Percentiles rank a stretch among this genome's conserved stretches.
These are phyloP conservation scores for Amphibolis antarctica DNA, from an alignment of 106 monocot genomes.

Conservation along the genomic window DNA sequence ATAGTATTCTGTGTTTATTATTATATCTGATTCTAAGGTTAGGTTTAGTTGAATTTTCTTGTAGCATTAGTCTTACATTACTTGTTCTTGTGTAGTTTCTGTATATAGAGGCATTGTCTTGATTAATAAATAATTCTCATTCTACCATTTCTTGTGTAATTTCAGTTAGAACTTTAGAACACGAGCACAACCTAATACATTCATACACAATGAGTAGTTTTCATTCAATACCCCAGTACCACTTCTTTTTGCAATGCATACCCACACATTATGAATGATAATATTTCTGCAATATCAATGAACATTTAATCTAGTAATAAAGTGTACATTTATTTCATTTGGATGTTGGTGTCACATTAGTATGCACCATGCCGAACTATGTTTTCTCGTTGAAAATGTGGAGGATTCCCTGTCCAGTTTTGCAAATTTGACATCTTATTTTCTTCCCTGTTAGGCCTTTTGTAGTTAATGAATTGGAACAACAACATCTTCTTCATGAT, in stretches of 20 bases:
- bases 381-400: conserved; percentile 5
- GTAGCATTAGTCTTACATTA: too few relatives aligned
- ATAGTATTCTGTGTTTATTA: too few relatives aligned
- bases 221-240: background rate
- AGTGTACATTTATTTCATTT: background rate
- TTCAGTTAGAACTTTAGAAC: too few relatives aligned
- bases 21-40: too few relatives aligned
- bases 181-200: background rate
- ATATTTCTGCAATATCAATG: too few relatives aligned
- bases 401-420: background rate
- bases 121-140: too few relatives aligned
- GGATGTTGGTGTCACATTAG: background rate
- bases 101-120: too few relatives aligned
- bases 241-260: background rate
- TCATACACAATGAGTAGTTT: background rate
- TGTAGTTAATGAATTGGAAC: conserved; percentile 91
- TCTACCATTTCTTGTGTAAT: too few relatives aligned
- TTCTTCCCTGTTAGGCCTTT: conserved; percentile 48
- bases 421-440: background rate
- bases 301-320: too few relatives aligned
- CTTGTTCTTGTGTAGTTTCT: too few relatives aligned
- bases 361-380: too few relatives aligned
- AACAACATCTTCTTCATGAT: conserved; percentile 90
- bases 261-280: background rate
- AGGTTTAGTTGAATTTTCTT: too few relatives aligned